Conservation (phyloP, 345 rosid genomes). For the Lenwebbia sp. region DNA sequence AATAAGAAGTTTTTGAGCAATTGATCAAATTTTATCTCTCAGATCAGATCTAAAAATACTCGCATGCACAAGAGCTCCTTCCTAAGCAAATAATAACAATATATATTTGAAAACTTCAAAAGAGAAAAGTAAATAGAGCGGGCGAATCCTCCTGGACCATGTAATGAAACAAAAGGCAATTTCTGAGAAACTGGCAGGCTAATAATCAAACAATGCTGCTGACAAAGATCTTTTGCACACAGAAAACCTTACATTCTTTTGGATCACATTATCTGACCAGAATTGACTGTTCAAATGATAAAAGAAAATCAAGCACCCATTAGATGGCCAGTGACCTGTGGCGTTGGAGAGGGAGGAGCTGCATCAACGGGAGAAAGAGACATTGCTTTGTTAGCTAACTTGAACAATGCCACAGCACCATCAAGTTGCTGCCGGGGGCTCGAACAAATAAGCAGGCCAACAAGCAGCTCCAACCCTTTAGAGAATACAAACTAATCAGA, state of each 20-base stretch:
- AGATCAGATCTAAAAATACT: neutral
- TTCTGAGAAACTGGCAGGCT: neutral
- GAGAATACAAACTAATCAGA: conserved; percentile 11
- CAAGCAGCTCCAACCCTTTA: conserved; percentile 82
- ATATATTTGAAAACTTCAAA: neutral
- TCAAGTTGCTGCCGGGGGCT: conserved; percentile 77
- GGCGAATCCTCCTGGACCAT: neutral
- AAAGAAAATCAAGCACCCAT: neutral
- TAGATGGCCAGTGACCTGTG: conserved; percentile 36
- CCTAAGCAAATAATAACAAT: neutral
- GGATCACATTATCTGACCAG: neutral
- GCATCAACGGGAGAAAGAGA: conserved; percentile 89
- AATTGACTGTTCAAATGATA: neutral
- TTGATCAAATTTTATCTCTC: neutral
- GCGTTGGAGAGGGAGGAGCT: conserved; percentile 97
- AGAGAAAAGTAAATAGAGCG: neutral
- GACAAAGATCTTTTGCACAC: neutral
- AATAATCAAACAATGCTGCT: neutral
- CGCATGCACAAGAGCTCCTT: neutral
- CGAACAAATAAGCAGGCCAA: conserved; percentile 79
- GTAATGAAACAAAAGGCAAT: neutral
- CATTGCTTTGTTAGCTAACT: conserved; percentile 75
- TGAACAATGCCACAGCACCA: conserved; percentile 87
- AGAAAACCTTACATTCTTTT: neutral
- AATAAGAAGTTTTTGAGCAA: neutral